These are phyloP conservation scores for Aspergillus niger DNA, from an alignment of 2,329 filamentous ascomycete species.

Conservation along the genomic window DNA sequence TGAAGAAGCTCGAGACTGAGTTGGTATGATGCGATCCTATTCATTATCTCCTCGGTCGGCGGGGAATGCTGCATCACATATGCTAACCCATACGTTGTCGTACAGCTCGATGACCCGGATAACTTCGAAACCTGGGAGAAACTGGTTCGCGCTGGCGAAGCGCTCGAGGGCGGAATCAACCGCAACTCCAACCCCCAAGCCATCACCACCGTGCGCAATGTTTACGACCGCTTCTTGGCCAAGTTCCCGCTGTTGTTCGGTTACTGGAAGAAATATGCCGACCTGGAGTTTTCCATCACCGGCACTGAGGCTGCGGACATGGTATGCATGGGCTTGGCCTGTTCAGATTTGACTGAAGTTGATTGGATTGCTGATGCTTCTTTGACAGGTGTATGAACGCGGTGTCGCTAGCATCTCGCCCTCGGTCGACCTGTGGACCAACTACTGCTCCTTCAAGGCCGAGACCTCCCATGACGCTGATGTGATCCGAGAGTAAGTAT, in stretches of 20 bases:
- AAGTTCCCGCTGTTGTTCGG: constrained; percentile 96
- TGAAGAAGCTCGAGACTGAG: constrained; percentile 75
- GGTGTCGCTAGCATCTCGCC: constrained; percentile 90
- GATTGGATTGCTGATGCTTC: constrained; percentile 4
- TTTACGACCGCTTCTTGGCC: constrained; percentile 88
- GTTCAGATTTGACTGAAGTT: constrained; percentile 3
- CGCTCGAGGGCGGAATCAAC: constrained; percentile 88
- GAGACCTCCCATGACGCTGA: constrained; percentile 94
- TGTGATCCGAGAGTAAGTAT: constrained; percentile 99
- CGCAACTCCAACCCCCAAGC: constrained; percentile 95
- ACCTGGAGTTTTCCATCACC: constrained; percentile 94
- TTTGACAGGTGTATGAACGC: constrained; percentile 80
- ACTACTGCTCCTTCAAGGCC: constrained; percentile 97
- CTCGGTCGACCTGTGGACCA: constrained; percentile 95
- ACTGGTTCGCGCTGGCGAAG: constrained; percentile 78
- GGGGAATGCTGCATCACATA: not conserved
- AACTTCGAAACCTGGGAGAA: constrained; percentile 96
- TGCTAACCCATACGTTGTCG: constrained; percentile 15
- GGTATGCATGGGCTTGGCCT: constrained; percentile 56
- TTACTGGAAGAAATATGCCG: constrained; percentile 99
- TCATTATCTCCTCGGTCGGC: constrained; percentile 21
- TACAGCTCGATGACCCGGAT: constrained; percentile 70
- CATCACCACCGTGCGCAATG: constrained; percentile 80
- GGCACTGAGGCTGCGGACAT: constrained; percentile 97
- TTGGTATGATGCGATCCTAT: constrained; percentile 61